Evolutionary conservation across 148 eudicot species (phyloP).

Genomic region (Diospyros lotus): DNA sequence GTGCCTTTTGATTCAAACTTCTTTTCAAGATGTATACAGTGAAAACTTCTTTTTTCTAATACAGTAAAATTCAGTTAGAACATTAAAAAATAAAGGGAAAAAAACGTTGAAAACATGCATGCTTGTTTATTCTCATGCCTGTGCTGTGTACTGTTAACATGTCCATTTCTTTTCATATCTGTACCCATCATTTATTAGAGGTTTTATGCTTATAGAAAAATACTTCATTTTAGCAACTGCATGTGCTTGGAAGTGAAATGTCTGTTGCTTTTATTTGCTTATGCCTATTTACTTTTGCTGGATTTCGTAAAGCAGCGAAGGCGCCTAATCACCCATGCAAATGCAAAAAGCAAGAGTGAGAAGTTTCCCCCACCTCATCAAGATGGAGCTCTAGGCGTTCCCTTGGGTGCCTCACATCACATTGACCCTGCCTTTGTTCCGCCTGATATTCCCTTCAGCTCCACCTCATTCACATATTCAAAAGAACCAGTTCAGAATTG

Average conservation of each 20-base stretch:
- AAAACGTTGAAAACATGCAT: too few relatives aligned
- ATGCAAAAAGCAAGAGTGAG: constrained; percentile 98
- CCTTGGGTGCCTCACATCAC: constrained; percentile 89
- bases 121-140: too few relatives aligned
- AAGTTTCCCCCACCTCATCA: constrained; percentile 99
- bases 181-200: too few relatives aligned
- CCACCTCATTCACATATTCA: constrained; percentile 61
- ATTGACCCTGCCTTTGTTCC: constrained; percentile 74
- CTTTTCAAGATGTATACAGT: too few relatives aligned
- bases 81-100: too few relatives aligned
- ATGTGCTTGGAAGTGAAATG: background rate
- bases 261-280: background rate
- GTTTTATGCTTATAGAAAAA: too few relatives aligned
- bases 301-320: constrained; percentile 58
- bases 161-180: too few relatives aligned
- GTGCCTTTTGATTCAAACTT: too few relatives aligned
- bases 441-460: constrained; percentile 71
- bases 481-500: constrained; percentile 68
- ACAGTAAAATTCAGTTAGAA: too few relatives aligned
- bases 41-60: too few relatives aligned
- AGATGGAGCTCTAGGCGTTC: constrained; percentile 86
- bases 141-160: too few relatives aligned
- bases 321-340: constrained; percentile 79
- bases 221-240: background rate
- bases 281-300: background rate